Base-by-base conservation (phyloP, 1,139 yeast genomes). In the Chernovozyma aurita region DNA sequence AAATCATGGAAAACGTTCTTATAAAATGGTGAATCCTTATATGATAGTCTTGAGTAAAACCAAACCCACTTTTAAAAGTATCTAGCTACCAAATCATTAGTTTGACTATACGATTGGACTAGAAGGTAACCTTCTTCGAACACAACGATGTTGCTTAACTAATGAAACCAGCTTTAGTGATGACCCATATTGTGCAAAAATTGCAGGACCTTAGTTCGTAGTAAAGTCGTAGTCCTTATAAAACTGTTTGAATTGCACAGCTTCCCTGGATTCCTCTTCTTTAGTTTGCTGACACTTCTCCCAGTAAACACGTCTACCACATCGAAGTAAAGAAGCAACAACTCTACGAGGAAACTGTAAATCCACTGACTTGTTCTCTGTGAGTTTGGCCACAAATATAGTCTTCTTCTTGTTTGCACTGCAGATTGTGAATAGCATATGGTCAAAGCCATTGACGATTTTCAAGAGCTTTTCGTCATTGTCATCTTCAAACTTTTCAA, bases 311-410 rank as follows among this genome's bases (percentile, higher is more conserved):
- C 95, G 62, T 42, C 78, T 79, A 1, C 82, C 80, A 17, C 76
- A 60, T 34, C 70, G 72, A 36, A 85, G 53, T 4, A 80, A 55
- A 44, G 66, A 69, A 0, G 95, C 87, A 28, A 84, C 50, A 1
- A 83, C 88, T 47, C 88, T 67, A 52, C 95, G 66, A 1, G 95
- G 94, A 47, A 85, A 84, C 47, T 85, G 95, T 12, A 85, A 59
- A 54, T 85, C 95, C 7, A 85, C 59, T 4, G 54, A 44, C 31
- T 56, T 53, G 4, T 44, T 44, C 0, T 46, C 44, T 18, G 17
- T 27, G 12, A 34, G 37, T 46, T 55, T 32, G 17, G 35, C 35
- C 55, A 48, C 8, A 51, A 30, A 32, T 57, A 51, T 17, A 33
- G 38, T 11, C n/a, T n/a, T n/a, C n/a, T n/a, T n/a, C n/a, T n/a